Base-by-base conservation (phyloP, 352 stramenopile species). In the Peronospora belbahrii region DNA sequence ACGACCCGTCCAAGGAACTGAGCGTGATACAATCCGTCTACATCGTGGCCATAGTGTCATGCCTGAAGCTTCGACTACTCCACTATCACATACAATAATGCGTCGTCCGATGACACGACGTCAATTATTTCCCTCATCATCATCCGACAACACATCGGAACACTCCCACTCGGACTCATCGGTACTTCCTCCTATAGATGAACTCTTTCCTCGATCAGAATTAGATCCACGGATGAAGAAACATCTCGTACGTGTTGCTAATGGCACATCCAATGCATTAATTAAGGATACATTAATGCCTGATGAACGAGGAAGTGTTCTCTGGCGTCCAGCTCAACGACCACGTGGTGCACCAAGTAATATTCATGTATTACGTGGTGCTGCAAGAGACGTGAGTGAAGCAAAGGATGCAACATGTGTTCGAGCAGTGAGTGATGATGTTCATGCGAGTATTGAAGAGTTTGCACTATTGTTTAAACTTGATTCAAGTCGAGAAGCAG, bases 391-490 rank as follows among this genome's bases (percentile, higher is more conserved):
- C 28, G 32, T 67, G 17, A 57, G 35, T 31, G 53, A 74, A 17
- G 48, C 45, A 7, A 62, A 59, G 8, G 70, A 85, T 24, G 60
- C 71, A 10, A 76, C 70, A 25, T 85, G 78, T 44, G 59, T 87
- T 22, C 78, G 78, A 27, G 78, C 75, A 4, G 40, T 84, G 5
- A 82, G 65, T 20, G 67, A 84, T 15, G 43, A 69, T 18, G 73
- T 93, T 6, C 83, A 82, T 46, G 81, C 78, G 6, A 88, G 75
- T 44, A 79, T 93, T 46, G 81, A 89, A 34, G 81, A 93, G 52
- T 85, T 90, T 43, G 75, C 81, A 25, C 63, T 87, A 55, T 61
- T 87, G 20, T 93, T 93, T 54, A 88, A 89, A 37, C 59, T 85
- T 7, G 78, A 90, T 49, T 78, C 75, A 27, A 82, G 71, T 56